These are phyloP conservation scores for Mesotaenium endlicherianum DNA, from an alignment of 139 green algal species.

Conservation along the genomic window DNA sequence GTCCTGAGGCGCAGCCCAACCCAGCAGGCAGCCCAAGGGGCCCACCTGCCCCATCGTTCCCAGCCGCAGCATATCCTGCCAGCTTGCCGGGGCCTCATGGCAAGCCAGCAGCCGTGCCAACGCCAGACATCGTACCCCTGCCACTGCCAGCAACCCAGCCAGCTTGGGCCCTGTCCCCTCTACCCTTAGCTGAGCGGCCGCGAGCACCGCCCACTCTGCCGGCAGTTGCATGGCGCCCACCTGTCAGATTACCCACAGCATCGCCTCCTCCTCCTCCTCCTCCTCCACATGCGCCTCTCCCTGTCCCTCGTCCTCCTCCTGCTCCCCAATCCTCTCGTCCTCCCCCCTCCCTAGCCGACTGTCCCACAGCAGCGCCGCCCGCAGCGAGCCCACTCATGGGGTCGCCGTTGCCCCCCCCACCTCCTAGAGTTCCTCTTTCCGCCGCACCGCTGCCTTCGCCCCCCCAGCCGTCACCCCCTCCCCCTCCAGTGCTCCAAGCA, in stretches of 20 bases:
- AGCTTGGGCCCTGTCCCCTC: not conserved
- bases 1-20: not conserved
- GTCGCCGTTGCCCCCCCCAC: not conserved
- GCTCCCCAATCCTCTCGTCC: not conserved
- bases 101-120: no score
- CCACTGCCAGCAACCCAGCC: not conserved
- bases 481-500: not conserved
- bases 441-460: not conserved
- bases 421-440: not conserved
- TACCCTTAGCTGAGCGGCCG: not conserved
- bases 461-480: not conserved
- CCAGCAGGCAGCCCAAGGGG: not conserved
- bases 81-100: no score
- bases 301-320: not conserved
- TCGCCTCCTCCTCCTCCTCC: not conserved
- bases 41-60: not conserved
- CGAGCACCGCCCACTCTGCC: not conserved
- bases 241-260: not conserved
- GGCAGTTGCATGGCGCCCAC: not conserved
- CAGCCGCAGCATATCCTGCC: not conserved
- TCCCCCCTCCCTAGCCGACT: not conserved
- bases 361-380: not conserved
- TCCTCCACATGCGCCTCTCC: not conserved
- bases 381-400: not conserved
- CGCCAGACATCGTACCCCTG: not conserved